A percentile compares a stretch with the other conserved stretches of the same genome.
These are phyloP conservation scores for Trypanosomatidae sp. DNA, from an alignment of 208 protist species.

Conservation along the genomic window DNA sequence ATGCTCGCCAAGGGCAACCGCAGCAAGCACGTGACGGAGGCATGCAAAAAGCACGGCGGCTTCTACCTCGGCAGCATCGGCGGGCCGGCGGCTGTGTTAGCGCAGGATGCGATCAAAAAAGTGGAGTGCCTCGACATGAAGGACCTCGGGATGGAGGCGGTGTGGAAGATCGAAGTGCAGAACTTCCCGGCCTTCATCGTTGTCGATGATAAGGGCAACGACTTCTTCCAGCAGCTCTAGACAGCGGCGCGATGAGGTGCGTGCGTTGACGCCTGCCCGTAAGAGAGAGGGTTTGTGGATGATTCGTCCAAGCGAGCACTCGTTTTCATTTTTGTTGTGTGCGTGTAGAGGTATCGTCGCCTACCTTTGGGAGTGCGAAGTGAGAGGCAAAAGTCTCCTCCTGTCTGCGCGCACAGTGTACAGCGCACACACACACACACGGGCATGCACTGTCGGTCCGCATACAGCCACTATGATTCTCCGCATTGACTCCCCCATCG, in stretches of 20 bases:
- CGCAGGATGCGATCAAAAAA: constrained; percentile 92
- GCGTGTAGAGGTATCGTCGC: not conserved
- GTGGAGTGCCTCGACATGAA: constrained; percentile 92
- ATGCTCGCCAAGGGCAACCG: constrained; percentile 98
- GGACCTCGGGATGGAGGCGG: constrained; percentile 93
- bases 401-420: too few species aligned
- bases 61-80: constrained; percentile 98
- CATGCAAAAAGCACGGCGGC: constrained; percentile 95
- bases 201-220: constrained; percentile 98
- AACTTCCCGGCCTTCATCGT: constrained; percentile 98
- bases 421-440: too few species aligned
- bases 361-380: not conserved
- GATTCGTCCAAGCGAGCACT: not conserved
- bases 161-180: constrained; percentile 96
- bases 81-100: constrained; percentile 96
- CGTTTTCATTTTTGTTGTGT: not conserved
- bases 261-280: not conserved
- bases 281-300: not conserved
- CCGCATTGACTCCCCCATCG: not conserved
- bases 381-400: not conserved
- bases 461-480: too few species aligned
- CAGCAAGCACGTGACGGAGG: constrained; percentile 86
- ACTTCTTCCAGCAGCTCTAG: constrained; percentile 93
- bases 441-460: too few species aligned
- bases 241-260: not conserved